Percentiles rank a stretch among this genome's conserved stretches.
Conservation (phyloP, 106 monocot genomes). For the Chionographis japonica region DNA sequence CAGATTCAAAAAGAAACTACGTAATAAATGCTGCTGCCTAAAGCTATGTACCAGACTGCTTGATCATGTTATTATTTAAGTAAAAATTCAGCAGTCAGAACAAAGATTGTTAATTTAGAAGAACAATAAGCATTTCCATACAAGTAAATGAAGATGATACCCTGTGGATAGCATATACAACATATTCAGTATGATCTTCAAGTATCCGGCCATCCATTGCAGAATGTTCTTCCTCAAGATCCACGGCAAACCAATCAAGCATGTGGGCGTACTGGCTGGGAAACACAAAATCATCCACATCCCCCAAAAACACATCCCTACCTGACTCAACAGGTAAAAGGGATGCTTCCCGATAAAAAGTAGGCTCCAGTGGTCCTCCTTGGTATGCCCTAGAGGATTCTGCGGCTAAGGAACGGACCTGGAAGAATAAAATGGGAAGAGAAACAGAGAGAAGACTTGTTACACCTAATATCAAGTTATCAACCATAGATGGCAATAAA, state of each 20-base stretch:
- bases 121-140: not conserved
- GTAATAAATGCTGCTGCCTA: too few species aligned
- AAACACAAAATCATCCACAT: constrained; percentile 35
- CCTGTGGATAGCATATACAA: constrained; percentile 89
- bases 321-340: constrained; percentile 13
- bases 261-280: constrained; percentile 50
- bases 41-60: too few species aligned
- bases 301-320: not conserved
- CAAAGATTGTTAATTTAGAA: not conserved
- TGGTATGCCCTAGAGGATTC: constrained; percentile 93
- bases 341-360: constrained; percentile 75
- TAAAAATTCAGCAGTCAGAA: not conserved
- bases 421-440: constrained; percentile 12
- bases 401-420: constrained; percentile 96
- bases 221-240: constrained; percentile 97
- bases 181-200: constrained; percentile 96
- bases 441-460: not conserved
- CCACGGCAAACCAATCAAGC: constrained; percentile 95
- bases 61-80: not conserved
- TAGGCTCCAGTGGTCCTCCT: constrained; percentile 80
- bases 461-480: too few species aligned
- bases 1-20: too few species aligned
- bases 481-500: too few species aligned
- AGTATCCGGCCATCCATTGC: constrained; percentile 96
- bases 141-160: constrained; percentile 32